Evolutionary conservation across 1,139 yeast genomes (phyloP), one percentile per base, ranked within the genome.

Genomic region (Yamadazyma friedrichii): DNA sequence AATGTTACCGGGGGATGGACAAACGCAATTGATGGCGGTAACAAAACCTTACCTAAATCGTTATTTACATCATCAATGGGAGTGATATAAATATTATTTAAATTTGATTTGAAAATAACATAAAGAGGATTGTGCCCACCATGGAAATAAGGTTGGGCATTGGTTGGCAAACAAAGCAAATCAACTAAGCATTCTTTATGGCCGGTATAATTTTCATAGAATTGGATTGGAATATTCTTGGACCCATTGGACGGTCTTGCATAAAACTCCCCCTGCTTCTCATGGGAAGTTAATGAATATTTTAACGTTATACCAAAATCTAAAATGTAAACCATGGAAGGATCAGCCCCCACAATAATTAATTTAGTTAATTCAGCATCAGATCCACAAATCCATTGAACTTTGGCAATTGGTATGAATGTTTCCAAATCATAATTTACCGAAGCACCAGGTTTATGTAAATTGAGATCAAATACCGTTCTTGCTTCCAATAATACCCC

Each of bases 281-380:
- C 87, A 58, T 88, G 87, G 0, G 96, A 84, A 0, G 96, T 84
- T 43, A 89, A 65, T 2, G 91, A 75, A 48, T 88, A 87, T 41
- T 81, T 77, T 28, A 95, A 85, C 9, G 96, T 88, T 20, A 74
- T 70, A 1, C 97, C 97, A 53, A 88, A 85, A 49, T 88, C 88
- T 45, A 91, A 65, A 42, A 84, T 67, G 6, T 82, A 76, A 9
- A 91, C 54, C 25, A 80, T 78, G 48, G 78, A 80, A 0, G 82
- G 81, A 15, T 52, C 47, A 15, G 89, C 93, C 10, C 95, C 95
- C 16, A 83, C 76, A 4, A 91, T 68, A 16, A 91, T 55, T 16
- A 89, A 59, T 3, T 86, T 78, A 0, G 98, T 88, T 36, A 78
- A 74, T 53, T 89, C 96, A 0, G 96, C 91, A 53, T 87, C 85